These are phyloP conservation scores for Claviceps paspali DNA, from an alignment of 2,329 filamentous ascomycete genomes.

Conservation along the genomic window DNA sequence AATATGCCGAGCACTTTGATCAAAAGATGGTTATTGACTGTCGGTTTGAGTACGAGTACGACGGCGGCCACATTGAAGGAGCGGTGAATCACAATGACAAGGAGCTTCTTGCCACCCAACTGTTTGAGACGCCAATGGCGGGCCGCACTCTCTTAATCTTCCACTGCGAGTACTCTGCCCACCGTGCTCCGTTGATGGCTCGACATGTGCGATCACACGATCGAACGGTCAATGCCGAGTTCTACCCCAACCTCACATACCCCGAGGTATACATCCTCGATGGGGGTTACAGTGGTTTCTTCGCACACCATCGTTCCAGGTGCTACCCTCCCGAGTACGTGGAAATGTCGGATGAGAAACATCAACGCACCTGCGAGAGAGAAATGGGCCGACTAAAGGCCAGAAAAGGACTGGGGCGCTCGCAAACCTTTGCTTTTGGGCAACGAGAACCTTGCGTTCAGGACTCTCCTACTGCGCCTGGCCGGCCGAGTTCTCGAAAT, in stretches of 20 bases:
- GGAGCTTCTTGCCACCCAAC: slow-evolving; percentile 62
- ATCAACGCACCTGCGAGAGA: slow-evolving; percentile 84
- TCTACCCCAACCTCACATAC: slow-evolving; percentile 81
- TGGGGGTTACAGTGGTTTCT: slow-evolving; percentile 92
- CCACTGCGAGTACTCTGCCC: slow-evolving; percentile 96
- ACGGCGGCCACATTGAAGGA: slow-evolving; percentile 85
- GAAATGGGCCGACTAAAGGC: slow-evolving; percentile 89
- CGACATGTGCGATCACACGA: slow-evolving; percentile 84
- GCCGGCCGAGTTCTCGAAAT: slow-evolving; percentile 25
- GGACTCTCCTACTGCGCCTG: slow-evolving; percentile 43
- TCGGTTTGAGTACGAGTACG: slow-evolving; percentile 96
- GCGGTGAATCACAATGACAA: slow-evolving; percentile 97
- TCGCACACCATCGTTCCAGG: slow-evolving; percentile 56
- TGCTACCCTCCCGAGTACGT: slow-evolving; percentile 95
- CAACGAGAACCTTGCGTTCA: slow-evolving; percentile 44
- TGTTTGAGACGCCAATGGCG: slow-evolving; percentile 55
- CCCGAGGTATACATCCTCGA: slow-evolving; percentile 96
- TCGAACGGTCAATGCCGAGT: slow-evolving; percentile 68
- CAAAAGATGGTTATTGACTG: slow-evolving; percentile 86
- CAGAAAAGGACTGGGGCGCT: slow-evolving; percentile 69
- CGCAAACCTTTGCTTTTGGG: slow-evolving; percentile 92
- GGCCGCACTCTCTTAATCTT: slow-evolving; percentile 74
- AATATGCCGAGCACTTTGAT: slow-evolving; percentile 61
- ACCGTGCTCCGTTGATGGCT: slow-evolving; percentile 91
- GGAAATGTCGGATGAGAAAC: slow-evolving; percentile 86